Evolutionary conservation across 1,284 basidiomycete genomes (phyloP), one percentile per base, ranked within the genome.

Genomic region (Phylloboletellus chloephorus): DNA sequence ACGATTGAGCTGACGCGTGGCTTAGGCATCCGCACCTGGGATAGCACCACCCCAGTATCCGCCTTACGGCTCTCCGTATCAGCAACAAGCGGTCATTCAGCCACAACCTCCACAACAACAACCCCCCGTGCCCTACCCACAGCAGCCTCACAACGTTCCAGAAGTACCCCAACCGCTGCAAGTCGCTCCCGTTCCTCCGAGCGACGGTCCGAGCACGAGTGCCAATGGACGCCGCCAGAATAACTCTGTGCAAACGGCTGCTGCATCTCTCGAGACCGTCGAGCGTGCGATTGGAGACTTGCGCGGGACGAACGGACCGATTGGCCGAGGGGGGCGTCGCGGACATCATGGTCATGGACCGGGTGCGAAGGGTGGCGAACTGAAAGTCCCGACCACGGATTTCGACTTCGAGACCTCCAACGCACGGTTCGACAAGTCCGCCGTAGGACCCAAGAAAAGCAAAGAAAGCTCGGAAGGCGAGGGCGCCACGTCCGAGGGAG

Each of bases 201-300:
- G n/a, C 4, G 58, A 57, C 1, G 35, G 36, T 10, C 50, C 61
- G 10, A 46, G 47, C 37, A 58, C 60, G 23, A 58, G 52, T 22
- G 31, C 41, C 17, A 58, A 53, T 17, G 53, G 45, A 7, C 58
- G 52, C 15, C 51, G 57, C 20, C 61, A 58, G 15, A 62, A 57
- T 43, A 73, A 72, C 48, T 67, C 80, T 15, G 73, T 88, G 11
- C 78, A 78, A 50, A 80, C 78, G 7, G 85, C 84, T 2, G 76
- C 81, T 0, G 81, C 79, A 0, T 86, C 85, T 3, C 67, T 88
- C 41, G 81, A 88, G 62, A 83, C 76, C 22, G 82, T 88, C 33
- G 84, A 87, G 53, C 81, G 82, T 39, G 85, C 85, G 2, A 65
- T 88, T n/a, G 80, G 79, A 29, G 84, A 88, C 53, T 62, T 88